A percentile compares a stretch with the other conserved stretches of the same genome.
These are phyloP conservation scores for Mortierella claussenii DNA, from an alignment of 192 early-diverging fungal species.

Conservation along the genomic window DNA sequence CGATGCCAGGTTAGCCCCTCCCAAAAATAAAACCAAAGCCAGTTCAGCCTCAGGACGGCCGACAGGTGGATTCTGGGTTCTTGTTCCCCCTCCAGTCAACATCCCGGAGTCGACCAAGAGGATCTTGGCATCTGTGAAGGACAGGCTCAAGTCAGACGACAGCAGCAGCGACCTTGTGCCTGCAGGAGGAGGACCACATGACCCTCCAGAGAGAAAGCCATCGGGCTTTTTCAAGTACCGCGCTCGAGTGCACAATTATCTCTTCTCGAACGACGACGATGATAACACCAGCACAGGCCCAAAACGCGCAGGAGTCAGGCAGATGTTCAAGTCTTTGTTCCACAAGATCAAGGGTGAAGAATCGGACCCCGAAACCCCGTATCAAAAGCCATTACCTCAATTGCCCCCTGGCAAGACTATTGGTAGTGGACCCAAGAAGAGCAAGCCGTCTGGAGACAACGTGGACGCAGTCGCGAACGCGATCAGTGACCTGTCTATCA, in stretches of 20 bases:
- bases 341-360: constrained; percentile 14
- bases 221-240: constrained; percentile 35
- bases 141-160: constrained; percentile 9
- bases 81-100: constrained; percentile 28
- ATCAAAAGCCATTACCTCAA: constrained; percentile 22
- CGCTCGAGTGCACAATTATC: constrained; percentile 20
- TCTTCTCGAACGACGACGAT: constrained; percentile 12
- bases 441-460: constrained; percentile 5
- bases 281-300: constrained; percentile 8
- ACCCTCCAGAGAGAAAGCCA: constrained; percentile 5
- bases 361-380: neutral
- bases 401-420: constrained; percentile 12
- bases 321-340: constrained; percentile 8
- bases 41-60: constrained; percentile 3
- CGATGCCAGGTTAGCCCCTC: constrained; percentile 20
- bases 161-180: constrained; percentile 2
- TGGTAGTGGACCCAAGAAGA: constrained; percentile 3
- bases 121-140: constrained; percentile 13
- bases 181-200: neutral
- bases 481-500: constrained; percentile 14
- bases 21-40: constrained; percentile 40
- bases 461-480: constrained; percentile 23
- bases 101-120: constrained; percentile 39
- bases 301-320: constrained; percentile 10
- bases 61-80: constrained; percentile 44